Evolutionary conservation across 257 asterid genomes (phyloP), one percentile per base, ranked within the genome.

Genomic region (Jaltomata sinuosa): DNA sequence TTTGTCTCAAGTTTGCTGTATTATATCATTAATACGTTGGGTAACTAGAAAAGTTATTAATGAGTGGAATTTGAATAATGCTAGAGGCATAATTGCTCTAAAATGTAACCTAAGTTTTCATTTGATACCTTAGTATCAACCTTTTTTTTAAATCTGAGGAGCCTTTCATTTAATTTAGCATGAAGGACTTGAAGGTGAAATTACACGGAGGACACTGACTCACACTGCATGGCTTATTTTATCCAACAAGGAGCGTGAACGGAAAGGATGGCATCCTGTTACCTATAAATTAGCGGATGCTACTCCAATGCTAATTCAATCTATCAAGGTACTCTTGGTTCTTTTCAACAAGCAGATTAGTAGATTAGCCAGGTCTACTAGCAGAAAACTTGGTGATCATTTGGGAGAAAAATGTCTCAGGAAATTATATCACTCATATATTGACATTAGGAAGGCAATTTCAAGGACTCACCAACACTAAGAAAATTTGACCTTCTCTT

Each of bases 251-350:
- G 94, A 90, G 81, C 95, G 88, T 86, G 88, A 93, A 42, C 89
- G 98, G 80, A 92, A 86, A 89, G 98, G 98, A 83, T 97, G 99
- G 99, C 99, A 97, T 92, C 99, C 98, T n/a, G 84, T 87, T 87
- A 93, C 98, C 77, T 97, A 95, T 92, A 97, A 95, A 88, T 89
- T 95, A 90, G 94, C 85, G 10, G 99, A 97, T 88, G 96, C 98
- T 47, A 93, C 94, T 79, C 88, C 97, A 36, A 31, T 7, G 79
- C 94, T 97, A 50, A 87, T 97, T 85, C 91, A 92, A 79, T 94
- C 98, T 88, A 97, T 97, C 89, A 97, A 93, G 98, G 99, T 96
- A 91, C 15, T 52, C 3, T 8, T 42, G 27, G 61, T 16, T 76
- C 42, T 76, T 47, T 47, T 47, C 61, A 27, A 16, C 42, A 7